Base-by-base conservation (phyloP, 2,329 filamentous ascomycete genomes). In the Phialophora expanda region DNA sequence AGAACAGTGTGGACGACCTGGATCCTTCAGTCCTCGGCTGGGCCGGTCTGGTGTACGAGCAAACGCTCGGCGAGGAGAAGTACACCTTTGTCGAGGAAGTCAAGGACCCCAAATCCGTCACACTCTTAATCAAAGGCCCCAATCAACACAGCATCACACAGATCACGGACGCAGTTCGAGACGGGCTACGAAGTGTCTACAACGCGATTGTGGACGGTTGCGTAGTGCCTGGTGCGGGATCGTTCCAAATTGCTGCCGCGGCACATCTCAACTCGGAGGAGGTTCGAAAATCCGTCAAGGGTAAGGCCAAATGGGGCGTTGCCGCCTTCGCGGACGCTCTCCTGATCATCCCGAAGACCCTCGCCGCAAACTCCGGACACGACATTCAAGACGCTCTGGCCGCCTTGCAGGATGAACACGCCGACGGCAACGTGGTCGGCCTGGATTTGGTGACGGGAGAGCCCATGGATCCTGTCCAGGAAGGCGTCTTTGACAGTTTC, bases 121-220 rank as follows among this genome's bases (percentile, higher is more conserved):
- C 95, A 17, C 84, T 99, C 34, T 85, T 99, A 75, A 98, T 99
- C 85, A 99, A 98, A 85, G 95, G 95, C 26, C 95, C 95, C 70
- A 99, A 99, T 80, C 85, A 89, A 75, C 95, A 99, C 83, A 98
- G 94, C 68, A 99, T 99, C 74, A 89, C 91, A 14, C 95, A 99
- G 80, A 93, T 99, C 75, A 96, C 93, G 71, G 95, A 99, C 77
- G 95, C 95, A 2, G 95, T 98, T 53, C 88, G 95, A 61, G 95
- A 99, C 77, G 95, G 95, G 69, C 85, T 99, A 72, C 88, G 95
- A 76, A 96, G 92, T 77, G 95, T 98, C 57, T 98, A 97, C 87
- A 99, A 99, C 84, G 97, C 96, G 85, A 98, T 99, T 78, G 94
- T 98, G n/a, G 95, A 99, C 78, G 88, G 90, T 80, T 94, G 91